Base-by-base conservation (phyloP, 2,329 filamentous ascomycete genomes). In the Botrytis galanthina region DNA sequence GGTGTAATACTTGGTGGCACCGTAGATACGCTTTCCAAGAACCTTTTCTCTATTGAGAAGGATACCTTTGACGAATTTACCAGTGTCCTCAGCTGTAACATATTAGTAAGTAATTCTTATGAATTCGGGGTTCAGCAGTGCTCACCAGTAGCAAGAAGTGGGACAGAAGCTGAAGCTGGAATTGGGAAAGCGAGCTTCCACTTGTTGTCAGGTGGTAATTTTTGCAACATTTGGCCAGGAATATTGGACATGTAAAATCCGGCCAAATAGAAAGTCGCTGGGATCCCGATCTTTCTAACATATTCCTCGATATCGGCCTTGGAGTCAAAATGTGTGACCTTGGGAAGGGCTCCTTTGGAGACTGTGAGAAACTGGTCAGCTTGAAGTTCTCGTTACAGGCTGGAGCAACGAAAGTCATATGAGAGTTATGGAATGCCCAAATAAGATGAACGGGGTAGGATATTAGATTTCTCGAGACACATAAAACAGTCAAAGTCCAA, bases 161-260 rank as follows among this genome's bases (percentile, higher is more conserved):
- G 81, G 66, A 83, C 76, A 39, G 75, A 78, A 32, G 81, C 74
- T 32, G 75, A 80, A n/a, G 79, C 66, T 37, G 79, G 79, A 68
- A 78, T 77, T 46, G 74, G 81, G 61, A 78, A 76, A 12, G 74
- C 75, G 39, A 81, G 77, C 18, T 78, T 76, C 63, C 79, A 81
- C n/a, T 80, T 78, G 7, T 80, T 79, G 72, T 80, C 77, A 9
- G 77, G 77, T 44, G 78, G 76, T 37, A 77, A 42, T 74, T 79
- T 77, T 20, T 74, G 74, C 35, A 81, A 77, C 71, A 72, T 76
- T 20, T 72, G 71, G 26, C 77, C 79, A 18, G 77, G 78, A 39
- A 85, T 81, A 73, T 88, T 88, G 75, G 84, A 83, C 86, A 88
- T 88, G 75, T 87, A 89, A 57, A 82, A 83, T 0, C 82, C 87